phyloP scores from a whole-genome alignment of 306 rosid species.

The Trifolium pratense region DNA sequence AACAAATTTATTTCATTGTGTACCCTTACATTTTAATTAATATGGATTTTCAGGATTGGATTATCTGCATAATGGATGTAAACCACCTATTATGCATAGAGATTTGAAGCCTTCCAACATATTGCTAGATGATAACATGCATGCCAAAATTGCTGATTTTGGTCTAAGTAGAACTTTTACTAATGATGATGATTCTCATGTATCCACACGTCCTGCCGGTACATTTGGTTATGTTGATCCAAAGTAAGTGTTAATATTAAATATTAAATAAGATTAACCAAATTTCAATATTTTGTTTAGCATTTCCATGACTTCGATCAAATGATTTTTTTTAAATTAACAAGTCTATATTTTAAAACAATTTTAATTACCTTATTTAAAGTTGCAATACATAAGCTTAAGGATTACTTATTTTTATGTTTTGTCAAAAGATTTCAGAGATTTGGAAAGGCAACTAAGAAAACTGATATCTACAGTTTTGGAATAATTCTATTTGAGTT shows the following conservation, averaged over 20 bases:
- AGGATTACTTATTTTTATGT: neutral
- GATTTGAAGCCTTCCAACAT: conserved; percentile 64
- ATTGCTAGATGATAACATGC: conserved; percentile 44
- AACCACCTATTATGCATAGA: conserved; percentile 50
- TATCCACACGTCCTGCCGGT: conserved; percentile 43
- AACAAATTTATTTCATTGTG: too few relatives aligned
- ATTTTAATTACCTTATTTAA: too few relatives aligned
- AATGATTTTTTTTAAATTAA: too few relatives aligned
- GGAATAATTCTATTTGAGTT: conserved; percentile 51
- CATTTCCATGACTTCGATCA: too few relatives aligned
- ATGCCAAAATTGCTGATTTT: conserved; percentile 57
- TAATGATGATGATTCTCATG: conserved; percentile 40
- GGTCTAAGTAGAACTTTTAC: conserved; percentile 50
- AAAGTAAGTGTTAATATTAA: too few relatives aligned
- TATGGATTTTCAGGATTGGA: conserved; percentile 44
- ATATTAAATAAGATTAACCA: too few relatives aligned
- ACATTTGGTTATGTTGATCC: conserved; percentile 57
- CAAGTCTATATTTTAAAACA: too few relatives aligned
- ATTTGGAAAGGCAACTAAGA: conserved; percentile 31
- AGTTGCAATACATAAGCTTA: neutral
- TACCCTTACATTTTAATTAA: neutral
- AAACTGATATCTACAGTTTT: conserved; percentile 47
- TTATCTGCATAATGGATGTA: conserved; percentile 55
- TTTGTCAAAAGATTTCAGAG: conserved; percentile 17
- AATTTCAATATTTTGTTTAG: too few relatives aligned